Evolutionary conservation across 305 asterid genomes (phyloP).

Genomic region (Rubia peregrina): DNA sequence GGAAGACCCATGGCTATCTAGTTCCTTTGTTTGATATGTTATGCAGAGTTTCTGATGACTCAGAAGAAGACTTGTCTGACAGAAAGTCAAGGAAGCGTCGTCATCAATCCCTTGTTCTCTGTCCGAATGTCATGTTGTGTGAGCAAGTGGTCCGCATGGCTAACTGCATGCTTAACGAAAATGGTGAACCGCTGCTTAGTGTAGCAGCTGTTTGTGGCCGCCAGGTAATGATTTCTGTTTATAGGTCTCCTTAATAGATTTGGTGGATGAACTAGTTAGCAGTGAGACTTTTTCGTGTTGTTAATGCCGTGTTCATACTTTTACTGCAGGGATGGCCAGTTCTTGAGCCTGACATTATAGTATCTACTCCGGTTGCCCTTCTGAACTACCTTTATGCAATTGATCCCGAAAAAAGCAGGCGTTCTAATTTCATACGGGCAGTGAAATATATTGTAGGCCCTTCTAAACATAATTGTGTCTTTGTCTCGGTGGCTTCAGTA

Average conservation of each 20-base stretch:
- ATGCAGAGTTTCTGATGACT: constrained; percentile 29
- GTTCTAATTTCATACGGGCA: constrained; percentile 50
- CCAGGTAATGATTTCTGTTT: constrained; percentile 43
- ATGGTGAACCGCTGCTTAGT: constrained; percentile 56
- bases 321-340: constrained; percentile 64
- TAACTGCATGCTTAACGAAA: constrained; percentile 45
- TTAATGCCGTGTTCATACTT: constrained; percentile 3
- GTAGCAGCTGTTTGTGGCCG: constrained; percentile 80
- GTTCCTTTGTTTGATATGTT: constrained; percentile 71
- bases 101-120: constrained; percentile 61
- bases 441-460: constrained; percentile 73
- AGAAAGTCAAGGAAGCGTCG: constrained; percentile 26
- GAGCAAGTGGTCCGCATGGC: constrained; percentile 98
- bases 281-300: background rate
- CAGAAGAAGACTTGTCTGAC: constrained; percentile 30
- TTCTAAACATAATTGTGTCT: background rate
- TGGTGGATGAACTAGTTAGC: background rate
- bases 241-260: background rate
- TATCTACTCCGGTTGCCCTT: constrained; percentile 89
- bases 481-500: background rate
- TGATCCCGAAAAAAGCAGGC: constrained; percentile 49
- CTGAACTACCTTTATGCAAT: constrained; percentile 70
- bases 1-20: constrained; percentile 90
- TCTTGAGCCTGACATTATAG: constrained; percentile 69
- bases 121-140: constrained; percentile 93